Conservation (phyloP, 805 yeast species). For the Saturnispora kantuleensis region DNA sequence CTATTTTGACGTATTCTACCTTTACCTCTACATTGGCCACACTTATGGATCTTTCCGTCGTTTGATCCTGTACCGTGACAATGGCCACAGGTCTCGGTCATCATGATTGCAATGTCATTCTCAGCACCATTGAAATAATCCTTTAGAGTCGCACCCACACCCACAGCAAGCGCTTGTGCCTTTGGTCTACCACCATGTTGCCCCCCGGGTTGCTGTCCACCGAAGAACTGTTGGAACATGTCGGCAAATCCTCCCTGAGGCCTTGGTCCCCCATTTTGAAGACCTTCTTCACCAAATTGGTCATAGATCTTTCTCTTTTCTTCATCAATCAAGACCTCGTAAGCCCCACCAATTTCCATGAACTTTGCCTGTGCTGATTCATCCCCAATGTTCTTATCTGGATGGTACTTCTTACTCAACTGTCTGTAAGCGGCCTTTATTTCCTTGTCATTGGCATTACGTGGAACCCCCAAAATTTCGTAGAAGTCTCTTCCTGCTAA, state of each 20-base stretch:
- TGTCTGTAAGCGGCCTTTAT: slow-evolving; percentile 79
- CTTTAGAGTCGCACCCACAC: slow-evolving; percentile 44
- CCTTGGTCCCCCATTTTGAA: slow-evolving; percentile 34
- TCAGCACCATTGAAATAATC: slow-evolving; percentile 67
- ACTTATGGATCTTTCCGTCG: slow-evolving; percentile 60
- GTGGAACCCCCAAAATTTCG: slow-evolving; percentile 56
- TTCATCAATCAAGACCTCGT: slow-evolving; percentile 67
- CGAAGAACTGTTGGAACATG: slow-evolving; percentile 54
- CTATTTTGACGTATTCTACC: slow-evolving; percentile 59
- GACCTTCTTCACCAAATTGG: slow-evolving; percentile 65
- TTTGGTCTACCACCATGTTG: slow-evolving; percentile 33
- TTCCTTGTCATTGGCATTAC: slow-evolving; percentile 65
- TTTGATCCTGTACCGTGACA: slow-evolving; percentile 83
- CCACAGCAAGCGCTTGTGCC: slow-evolving; percentile 56
- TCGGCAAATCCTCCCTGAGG: slow-evolving; percentile 25
- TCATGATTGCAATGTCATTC: slow-evolving; percentile 47
- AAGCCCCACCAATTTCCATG: slow-evolving; percentile 88
- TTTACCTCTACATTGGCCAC: slow-evolving; percentile 63
- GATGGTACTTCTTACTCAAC: slow-evolving; percentile 80
- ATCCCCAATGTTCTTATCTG: slow-evolving; percentile 83
- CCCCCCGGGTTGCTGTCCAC: slow-evolving; percentile 12
- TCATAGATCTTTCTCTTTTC: slow-evolving; percentile 66
- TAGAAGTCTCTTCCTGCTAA: slow-evolving; percentile 34
- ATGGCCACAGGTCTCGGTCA: slow-evolving; percentile 65
- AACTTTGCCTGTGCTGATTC: slow-evolving; percentile 79